Evolutionary conservation across 441 rosid genomes (phyloP).

Genomic region (Pelargonium citronellum): DNA sequence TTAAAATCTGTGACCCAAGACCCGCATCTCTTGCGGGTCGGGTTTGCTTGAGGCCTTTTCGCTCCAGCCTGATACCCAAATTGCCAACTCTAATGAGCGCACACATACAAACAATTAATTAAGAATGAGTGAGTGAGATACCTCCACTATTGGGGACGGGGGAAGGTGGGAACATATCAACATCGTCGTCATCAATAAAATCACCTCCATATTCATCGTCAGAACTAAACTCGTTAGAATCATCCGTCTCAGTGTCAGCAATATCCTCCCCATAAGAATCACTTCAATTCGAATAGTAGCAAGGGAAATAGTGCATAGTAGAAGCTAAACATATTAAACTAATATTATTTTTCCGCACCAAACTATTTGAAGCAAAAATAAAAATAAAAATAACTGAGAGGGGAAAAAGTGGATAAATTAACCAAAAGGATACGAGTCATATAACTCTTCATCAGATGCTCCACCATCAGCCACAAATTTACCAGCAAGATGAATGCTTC

Average conservation of each 20-base stretch:
- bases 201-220: constrained; percentile 47
- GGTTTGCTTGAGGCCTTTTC: too few species aligned
- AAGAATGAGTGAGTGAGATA: constrained; percentile 19
- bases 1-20: too few species aligned
- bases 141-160: constrained; percentile 67
- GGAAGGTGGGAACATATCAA: constrained; percentile 27
- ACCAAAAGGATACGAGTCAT: constrained; percentile 65
- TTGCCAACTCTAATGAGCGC: background rate
- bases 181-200: constrained; percentile 35
- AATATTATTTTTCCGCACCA: background rate
- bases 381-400: background rate
- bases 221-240: constrained; percentile 52
- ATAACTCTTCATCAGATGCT: constrained; percentile 45
- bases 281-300: constrained; percentile 37
- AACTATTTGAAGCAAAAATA: background rate
- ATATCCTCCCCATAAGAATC: constrained; percentile 56
- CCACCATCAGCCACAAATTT: constrained; percentile 52
- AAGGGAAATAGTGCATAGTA: constrained; percentile 24
- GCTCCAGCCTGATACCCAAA: background rate
- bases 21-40: too few species aligned
- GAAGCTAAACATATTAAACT: background rate
- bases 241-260: constrained; percentile 47
- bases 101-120: background rate
- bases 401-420: constrained; percentile 1
- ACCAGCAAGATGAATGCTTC: constrained; percentile 84